Conservation (phyloP, 2,329 filamentous ascomycete species). For the Metarhizium anisopliae region DNA sequence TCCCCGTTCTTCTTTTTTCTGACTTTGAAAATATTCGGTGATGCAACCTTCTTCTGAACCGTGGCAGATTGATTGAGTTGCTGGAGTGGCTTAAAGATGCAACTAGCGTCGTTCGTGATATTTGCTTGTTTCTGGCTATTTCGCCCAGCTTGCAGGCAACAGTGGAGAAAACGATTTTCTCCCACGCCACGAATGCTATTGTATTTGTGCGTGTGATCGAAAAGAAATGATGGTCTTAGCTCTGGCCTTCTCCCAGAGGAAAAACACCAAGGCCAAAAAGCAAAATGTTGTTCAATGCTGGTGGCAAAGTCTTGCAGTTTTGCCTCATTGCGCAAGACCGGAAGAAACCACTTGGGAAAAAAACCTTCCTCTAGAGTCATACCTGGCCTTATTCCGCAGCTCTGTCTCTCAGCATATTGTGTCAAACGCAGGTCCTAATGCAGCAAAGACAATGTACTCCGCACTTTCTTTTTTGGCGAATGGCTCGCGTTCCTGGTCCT, state of each 20-base stretch:
- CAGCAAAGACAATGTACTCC: not conserved
- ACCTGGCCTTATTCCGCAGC: not conserved
- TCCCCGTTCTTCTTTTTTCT: not conserved
- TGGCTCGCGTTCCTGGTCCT: not conserved
- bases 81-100: not conserved
- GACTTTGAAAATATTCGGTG: not conserved
- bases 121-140: conserved; percentile 5
- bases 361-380: not conserved
- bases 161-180: not conserved
- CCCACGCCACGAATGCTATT: not conserved
- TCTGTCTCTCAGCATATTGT: not conserved
- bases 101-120: not conserved
- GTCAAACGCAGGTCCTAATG: not conserved
- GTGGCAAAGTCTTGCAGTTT: not conserved
- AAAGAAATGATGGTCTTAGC: not conserved
- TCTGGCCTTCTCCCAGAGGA: not conserved
- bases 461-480: not conserved
- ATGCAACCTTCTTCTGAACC: not conserved
- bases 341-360: not conserved
- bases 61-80: not conserved
- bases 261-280: not conserved
- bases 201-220: not conserved
- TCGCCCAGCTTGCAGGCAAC: not conserved
- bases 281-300: not conserved
- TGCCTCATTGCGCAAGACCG: not conserved